Conservation (phyloP, 1,284 basidiomycete genomes). For the Coriolopsis trogii region DNA sequence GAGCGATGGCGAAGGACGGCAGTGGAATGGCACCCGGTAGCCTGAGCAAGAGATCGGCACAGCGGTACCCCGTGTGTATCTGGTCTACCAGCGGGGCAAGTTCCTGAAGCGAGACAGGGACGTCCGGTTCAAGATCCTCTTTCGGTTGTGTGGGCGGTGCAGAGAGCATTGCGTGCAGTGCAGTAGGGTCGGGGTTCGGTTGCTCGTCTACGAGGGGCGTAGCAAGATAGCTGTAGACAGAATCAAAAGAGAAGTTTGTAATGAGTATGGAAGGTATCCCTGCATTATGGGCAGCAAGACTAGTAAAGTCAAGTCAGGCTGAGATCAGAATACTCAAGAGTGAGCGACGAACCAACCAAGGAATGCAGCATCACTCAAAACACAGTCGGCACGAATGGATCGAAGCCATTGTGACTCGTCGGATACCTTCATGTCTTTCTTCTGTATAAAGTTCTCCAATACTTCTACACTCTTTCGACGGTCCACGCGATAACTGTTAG, state of each 20-base stretch:
- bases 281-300: conserved; percentile 66
- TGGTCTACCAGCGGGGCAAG: conserved; percentile 64
- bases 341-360: conserved; percentile 63
- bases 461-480: conserved; percentile 67
- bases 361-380: conserved; percentile 78
- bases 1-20: conserved; percentile 60
- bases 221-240: conserved; percentile 73
- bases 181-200: conserved; percentile 1
- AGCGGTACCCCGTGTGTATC: conserved; percentile 67
- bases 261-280: conserved; percentile 70
- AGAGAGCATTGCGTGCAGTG: conserved; percentile 9
- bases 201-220: conserved; percentile 23
- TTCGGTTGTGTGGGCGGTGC: background rate
- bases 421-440: conserved; percentile 56
- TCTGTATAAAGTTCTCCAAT: conserved; percentile 57
- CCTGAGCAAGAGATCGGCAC: conserved; percentile 69
- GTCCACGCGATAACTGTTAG: conserved; percentile 65
- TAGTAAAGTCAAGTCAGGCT: conserved; percentile 30
- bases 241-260: conserved; percentile 84
- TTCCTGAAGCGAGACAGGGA: conserved; percentile 50
- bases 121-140: conserved; percentile 41
- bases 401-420: conserved; percentile 63
- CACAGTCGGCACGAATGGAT: conserved; percentile 54
- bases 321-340: background rate
- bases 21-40: conserved; percentile 77